A percentile compares a stretch with the other conserved stretches of the same genome.
Conservation (phyloP, 2,329 filamentous ascomycete species). For the Fusarium haematococcum region DNA sequence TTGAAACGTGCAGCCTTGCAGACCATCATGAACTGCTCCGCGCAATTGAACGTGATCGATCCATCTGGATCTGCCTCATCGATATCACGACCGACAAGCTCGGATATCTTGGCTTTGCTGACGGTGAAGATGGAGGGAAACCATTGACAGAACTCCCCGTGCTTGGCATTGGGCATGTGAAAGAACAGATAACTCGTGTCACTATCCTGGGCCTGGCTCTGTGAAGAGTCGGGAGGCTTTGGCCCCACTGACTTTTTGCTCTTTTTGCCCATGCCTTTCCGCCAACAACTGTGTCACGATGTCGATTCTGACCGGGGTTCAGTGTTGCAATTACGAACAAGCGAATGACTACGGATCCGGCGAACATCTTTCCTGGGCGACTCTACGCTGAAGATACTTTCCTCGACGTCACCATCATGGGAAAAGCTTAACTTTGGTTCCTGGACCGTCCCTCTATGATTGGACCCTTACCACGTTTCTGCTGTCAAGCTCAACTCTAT, state of each 20-base stretch:
- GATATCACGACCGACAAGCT: slow-evolving; percentile 42
- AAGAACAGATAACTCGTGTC: slow-evolving; percentile 45
- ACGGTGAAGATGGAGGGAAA: slow-evolving; percentile 46
- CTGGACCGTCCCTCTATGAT: slow-evolving; percentile 1
- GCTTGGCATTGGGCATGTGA: slow-evolving; percentile 44
- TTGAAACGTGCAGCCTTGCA: slow-evolving; percentile 53
- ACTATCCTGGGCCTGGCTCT: slow-evolving; percentile 14
- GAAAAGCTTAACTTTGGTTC: slow-evolving; percentile 7
- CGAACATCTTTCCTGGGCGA: not conserved
- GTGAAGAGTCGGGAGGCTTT: slow-evolving; percentile 10
- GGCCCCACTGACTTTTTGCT: not conserved
- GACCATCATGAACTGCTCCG: slow-evolving; percentile 58
- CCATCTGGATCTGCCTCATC: slow-evolving; percentile 19
- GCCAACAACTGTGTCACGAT: slow-evolving; percentile 1
- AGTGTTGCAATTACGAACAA: slow-evolving; percentile 1
- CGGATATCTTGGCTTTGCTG: slow-evolving; percentile 42
- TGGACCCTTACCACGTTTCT: slow-evolving; percentile 1
- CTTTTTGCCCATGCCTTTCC: slow-evolving; percentile 14
- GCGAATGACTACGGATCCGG: slow-evolving; percentile 22
- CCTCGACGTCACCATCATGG: not conserved
- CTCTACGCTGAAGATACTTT: not conserved
- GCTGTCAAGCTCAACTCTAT: slow-evolving; percentile 10
- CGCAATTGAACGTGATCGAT: slow-evolving; percentile 48
- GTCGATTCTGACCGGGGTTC: not conserved
- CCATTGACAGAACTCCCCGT: slow-evolving; percentile 54